Evolutionary conservation across 2,329 filamentous ascomycete species (phyloP), one percentile per base, ranked within the genome.

Genomic region (Pseudocercospora ulei): DNA sequence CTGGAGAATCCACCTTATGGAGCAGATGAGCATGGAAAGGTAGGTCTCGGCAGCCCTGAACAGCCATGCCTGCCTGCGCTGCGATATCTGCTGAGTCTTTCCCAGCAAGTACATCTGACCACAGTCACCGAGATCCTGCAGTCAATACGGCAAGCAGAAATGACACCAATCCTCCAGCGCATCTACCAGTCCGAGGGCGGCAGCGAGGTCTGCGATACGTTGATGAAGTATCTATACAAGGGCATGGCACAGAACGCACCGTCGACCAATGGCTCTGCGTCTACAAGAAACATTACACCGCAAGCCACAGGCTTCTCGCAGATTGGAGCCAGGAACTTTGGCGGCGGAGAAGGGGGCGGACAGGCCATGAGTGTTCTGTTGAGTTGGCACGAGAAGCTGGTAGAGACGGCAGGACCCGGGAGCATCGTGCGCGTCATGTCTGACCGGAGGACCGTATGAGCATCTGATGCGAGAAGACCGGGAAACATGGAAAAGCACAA

Each of bases 211-310:
- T 68, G 93, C 51, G 90, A 98, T 62, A 85, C 88, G 35, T 68
- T 98, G 62, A 94, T 94, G 83, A 98, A 98, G 69, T 98, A 95
- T 66, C 70, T 95, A 78, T 95, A 75, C 57, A 94, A 93, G 68
- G 87, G 87, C 53, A 94, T 95, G 87, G 61, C 63, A 34, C 62
- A 66, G 44, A 49, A 55, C 11, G 43, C 50, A 12, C 50, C 53
- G 5, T 51, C 58, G 9, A 52, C 50, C 16, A 54, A 41, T n/a
- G 46, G 43, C 13, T 41, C 46, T 12, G 42, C 38, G 16, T 20
- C 37, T 13, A 33, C 39, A 26, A 58, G 56, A 48, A 68, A 64
- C 23, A 62, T 74, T 40, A 73, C 82, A 16, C 84, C 86, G 26
- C 83, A 93, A 64, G 71, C 75, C 40, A 92, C 86, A 3, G 86